Percentiles rank a stretch among this genome's conserved stretches.
Conservation (phyloP, 2,329 filamentous ascomycete species). For the Ceratocystis colombiana region DNA sequence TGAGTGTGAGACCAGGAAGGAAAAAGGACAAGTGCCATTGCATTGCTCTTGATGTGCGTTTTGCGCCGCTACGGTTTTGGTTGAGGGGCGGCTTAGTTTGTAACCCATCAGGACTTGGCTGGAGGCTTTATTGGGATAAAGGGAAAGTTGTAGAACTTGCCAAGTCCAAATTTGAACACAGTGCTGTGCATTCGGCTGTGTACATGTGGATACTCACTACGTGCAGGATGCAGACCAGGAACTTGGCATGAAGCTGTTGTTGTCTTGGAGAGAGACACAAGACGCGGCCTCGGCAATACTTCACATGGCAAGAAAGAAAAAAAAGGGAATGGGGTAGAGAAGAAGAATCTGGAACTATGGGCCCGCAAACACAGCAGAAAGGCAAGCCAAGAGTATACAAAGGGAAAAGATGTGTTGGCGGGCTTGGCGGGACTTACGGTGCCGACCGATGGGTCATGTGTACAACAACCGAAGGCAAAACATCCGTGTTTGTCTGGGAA, state of each 20-base stretch:
- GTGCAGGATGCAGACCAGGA: background rate
- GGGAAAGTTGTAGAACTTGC: background rate
- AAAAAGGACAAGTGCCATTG: background rate
- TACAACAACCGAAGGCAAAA: background rate
- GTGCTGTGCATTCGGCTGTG: background rate
- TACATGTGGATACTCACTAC: background rate
- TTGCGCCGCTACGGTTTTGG: background rate
- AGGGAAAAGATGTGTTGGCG: background rate
- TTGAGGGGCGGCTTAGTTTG: background rate
- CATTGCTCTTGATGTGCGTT: background rate
- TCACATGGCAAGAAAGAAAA: background rate
- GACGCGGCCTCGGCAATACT: background rate
- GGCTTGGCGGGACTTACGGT: constrained; percentile 2
- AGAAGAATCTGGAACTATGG: background rate
- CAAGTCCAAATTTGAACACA: background rate
- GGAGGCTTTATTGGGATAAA: background rate
- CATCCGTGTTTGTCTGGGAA: background rate
- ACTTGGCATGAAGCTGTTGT: background rate
- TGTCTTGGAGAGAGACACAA: background rate
- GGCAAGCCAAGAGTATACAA: background rate
- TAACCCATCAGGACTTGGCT: background rate
- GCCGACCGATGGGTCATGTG: background rate
- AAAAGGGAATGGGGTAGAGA: background rate
- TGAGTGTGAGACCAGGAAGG: background rate
- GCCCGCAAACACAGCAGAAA: background rate